These are phyloP conservation scores for Kwoniella bestiolae DNA, from an alignment of 768 basidiomycete species.

Conservation along the genomic window DNA sequence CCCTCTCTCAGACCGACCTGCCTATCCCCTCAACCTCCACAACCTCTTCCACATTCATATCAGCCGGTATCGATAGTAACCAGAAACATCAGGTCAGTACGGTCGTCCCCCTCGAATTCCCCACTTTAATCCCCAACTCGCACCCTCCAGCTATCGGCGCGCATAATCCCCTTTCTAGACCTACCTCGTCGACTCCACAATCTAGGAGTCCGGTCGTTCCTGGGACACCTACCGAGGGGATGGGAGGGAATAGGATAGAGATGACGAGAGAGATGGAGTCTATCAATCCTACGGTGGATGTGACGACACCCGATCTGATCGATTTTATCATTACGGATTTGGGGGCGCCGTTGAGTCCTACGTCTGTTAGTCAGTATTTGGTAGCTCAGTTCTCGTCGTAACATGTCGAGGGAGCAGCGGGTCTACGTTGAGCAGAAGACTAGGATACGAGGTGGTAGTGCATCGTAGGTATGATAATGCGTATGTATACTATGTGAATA, in stretches of 20 bases:
- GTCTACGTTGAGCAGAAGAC: too few relatives aligned
- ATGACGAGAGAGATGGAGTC: slow-evolving; percentile 84
- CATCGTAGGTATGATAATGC: too few relatives aligned
- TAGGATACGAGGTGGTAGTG: too few relatives aligned
- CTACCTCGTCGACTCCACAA: slow-evolving; percentile 2
- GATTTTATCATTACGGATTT: slow-evolving; percentile 93
- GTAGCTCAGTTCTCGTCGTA: slow-evolving; percentile 75
- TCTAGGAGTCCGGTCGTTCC: slow-evolving; percentile 6
- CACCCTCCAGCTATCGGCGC: slow-evolving; percentile 30
- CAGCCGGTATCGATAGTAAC: slow-evolving; percentile 87
- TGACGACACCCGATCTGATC: slow-evolving; percentile 92
- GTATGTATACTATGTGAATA: too few relatives aligned
- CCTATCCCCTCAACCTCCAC: slow-evolving; percentile 38
- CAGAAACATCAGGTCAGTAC: slow-evolving; percentile 50
- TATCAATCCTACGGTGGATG: slow-evolving; percentile 86
- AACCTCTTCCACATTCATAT: slow-evolving; percentile 64
- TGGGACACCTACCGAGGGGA: slow-evolving; percentile 3
- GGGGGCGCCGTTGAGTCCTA: slow-evolving; percentile 69
- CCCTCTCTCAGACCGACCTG: slow-evolving; percentile 60
- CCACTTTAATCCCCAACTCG: slow-evolving; percentile 22
- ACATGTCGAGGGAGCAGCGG: not conserved
- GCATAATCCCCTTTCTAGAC: not conserved
- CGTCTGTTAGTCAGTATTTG: slow-evolving; percentile 91
- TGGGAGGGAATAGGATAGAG: slow-evolving; percentile 45
- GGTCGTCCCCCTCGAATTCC: slow-evolving; percentile 10